These are phyloP conservation scores for Uromyces viciae-fabae DNA, from an alignment of 1,284 basidiomycete genomes.

Conservation along the genomic window DNA sequence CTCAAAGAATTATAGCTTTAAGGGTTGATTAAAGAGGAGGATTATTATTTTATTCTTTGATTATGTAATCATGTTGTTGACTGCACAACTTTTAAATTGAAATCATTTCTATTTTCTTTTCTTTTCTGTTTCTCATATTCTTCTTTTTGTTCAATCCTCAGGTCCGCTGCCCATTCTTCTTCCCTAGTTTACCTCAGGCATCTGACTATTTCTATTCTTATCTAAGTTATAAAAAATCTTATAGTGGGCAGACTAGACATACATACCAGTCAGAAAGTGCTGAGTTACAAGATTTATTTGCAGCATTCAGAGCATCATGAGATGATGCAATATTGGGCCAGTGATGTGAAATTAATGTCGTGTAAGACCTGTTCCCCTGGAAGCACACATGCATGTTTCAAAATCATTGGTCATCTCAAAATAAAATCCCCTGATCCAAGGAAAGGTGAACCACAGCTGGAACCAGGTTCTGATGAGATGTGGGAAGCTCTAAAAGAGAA, in stretches of 20 bases:
- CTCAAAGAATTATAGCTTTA: too few species aligned
- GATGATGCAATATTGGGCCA: background rate
- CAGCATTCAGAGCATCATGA: background rate
- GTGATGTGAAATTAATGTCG: conserved; percentile 7
- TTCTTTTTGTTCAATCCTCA: too few species aligned
- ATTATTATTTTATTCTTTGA: too few species aligned
- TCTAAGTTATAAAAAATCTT: too few species aligned
- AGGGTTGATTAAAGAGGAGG: too few species aligned
- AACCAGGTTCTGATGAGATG: background rate
- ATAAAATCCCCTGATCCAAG: background rate
- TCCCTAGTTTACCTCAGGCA: too few species aligned
- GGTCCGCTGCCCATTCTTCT: too few species aligned
- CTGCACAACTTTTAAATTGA: too few species aligned
- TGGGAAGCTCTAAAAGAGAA: background rate
- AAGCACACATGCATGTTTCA: background rate
- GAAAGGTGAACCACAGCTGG: background rate
- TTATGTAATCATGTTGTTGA: too few species aligned
- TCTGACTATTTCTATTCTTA: too few species aligned
- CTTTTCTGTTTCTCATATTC: too few species aligned
- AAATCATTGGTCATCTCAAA: background rate
- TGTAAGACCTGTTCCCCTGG: background rate
- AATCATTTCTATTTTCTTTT: too few species aligned
- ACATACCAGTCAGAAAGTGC: background rate
- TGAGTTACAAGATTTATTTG: background rate
- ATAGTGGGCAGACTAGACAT: background rate